Percentiles rank a stretch among this genome's conserved stretches.
Conservation (phyloP, 139 green algal species). For the Micractinium sp. region DNA sequence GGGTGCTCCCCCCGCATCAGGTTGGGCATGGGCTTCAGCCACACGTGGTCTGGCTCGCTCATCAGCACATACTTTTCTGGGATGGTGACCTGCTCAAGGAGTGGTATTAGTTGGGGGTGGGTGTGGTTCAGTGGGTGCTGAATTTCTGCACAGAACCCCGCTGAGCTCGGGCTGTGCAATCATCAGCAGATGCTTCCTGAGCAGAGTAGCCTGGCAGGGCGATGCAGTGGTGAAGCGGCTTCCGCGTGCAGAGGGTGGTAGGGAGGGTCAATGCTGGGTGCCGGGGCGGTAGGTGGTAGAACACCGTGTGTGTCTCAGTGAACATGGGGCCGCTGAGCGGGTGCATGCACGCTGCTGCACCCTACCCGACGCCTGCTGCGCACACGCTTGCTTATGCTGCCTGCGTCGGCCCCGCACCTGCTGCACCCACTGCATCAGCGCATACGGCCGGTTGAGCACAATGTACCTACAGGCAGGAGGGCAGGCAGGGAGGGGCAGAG, state of each 20-base stretch:
- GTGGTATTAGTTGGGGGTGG: not conserved
- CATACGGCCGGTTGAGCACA: constrained; percentile 95
- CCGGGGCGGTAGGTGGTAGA: too few relatives aligned
- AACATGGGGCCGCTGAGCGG: too few relatives aligned
- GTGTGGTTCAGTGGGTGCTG: too few relatives aligned
- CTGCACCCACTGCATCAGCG: constrained; percentile 91
- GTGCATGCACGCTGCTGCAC: not conserved
- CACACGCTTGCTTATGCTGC: not conserved
- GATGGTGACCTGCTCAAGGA: constrained; percentile 78
- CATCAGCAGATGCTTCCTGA: too few relatives aligned
- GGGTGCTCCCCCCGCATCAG: constrained; percentile 76
- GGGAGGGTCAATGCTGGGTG: too few relatives aligned
- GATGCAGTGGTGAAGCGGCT: too few relatives aligned
- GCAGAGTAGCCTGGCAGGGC: too few relatives aligned
- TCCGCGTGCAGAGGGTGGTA: too few relatives aligned
- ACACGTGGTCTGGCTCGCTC: constrained; percentile 96
- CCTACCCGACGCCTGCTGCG: not conserved
- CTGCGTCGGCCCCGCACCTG: constrained; percentile 10
- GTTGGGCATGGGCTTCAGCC: constrained; percentile 94
- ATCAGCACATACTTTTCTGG: constrained; percentile 95
- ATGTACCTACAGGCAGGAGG: constrained; percentile 72
- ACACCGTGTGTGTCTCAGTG: too few relatives aligned
- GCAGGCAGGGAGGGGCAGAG: not conserved
- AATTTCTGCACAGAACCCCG: not conserved
- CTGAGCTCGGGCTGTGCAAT: too few relatives aligned